phyloP scores from a whole-genome alignment of 441 rosid genomes.

The Mallotus japonicus region DNA sequence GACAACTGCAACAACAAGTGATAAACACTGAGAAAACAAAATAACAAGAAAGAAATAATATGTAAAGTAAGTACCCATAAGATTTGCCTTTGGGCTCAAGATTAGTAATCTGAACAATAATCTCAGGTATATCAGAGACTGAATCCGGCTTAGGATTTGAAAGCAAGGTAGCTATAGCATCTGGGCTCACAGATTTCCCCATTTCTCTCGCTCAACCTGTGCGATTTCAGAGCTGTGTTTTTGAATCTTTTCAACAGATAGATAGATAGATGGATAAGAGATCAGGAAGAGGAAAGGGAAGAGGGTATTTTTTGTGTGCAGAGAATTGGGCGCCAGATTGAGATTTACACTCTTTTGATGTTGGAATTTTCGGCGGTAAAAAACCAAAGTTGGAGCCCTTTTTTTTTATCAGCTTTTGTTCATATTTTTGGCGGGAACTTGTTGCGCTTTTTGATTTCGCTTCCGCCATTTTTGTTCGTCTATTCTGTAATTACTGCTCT shows the following conservation, averaged over 20 bases:
- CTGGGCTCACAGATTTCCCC: conserved; percentile 47
- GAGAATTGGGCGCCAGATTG: conserved; percentile 13
- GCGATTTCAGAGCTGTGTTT: neutral
- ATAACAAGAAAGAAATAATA: neutral
- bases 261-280: neutral
- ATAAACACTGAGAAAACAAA: too few relatives aligned
- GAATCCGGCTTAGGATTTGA: conserved; percentile 66
- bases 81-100: conserved; percentile 74
- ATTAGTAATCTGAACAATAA: conserved; percentile 71
- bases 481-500: neutral
- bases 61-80: conserved; percentile 42
- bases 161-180: conserved; percentile 54
- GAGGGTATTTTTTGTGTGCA: neutral
- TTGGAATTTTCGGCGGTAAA: conserved; percentile 13
- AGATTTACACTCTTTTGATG: neutral
- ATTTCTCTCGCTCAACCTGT: conserved; percentile 12
- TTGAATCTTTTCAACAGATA: neutral
- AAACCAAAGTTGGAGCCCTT: neutral
- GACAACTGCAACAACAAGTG: too few relatives aligned
- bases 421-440: conserved; percentile 1
- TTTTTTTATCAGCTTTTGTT: neutral
- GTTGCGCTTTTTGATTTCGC: neutral
- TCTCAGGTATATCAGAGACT: conserved; percentile 40
- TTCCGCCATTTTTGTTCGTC: neutral
- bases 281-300: too few relatives aligned